Evolutionary conservation across 1,284 basidiomycete genomes (phyloP), one percentile per base, ranked within the genome.

Genomic region (Thelephora terrestris): DNA sequence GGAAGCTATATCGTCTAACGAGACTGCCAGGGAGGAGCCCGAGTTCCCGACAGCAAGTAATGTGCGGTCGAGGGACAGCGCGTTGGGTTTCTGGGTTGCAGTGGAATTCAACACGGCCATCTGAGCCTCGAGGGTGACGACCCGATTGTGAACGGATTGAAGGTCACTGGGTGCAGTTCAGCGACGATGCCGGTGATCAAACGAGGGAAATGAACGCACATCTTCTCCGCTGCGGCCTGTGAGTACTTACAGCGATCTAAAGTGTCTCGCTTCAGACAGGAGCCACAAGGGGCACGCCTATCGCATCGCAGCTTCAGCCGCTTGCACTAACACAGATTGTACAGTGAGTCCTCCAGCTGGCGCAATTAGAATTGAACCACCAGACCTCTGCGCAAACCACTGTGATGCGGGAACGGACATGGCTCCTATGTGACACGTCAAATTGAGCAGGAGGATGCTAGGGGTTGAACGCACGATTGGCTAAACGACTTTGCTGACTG

Each of bases 291-390:
- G 1, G 71, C 78, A 20, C 80, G 74, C 45, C 85, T 71, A 65
- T 89, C 86, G 60, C 85, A 89, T 64, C 81, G 86, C 47, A 89
- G 73, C 58, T 89, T 89, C 46, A 89, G 71, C 7, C 85, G 83
- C 63, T 89, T 89, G 68, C 85, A 89, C 83, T 89, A 50, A 3
- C 34, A 46, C 16, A 48, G 25, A 36, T 37, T 25, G 34, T 47
- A 36, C 23, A 47, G 47, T 44, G 18, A 47, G 23, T 7, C 23
- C 39, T 43, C 14, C 38, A n/a, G 2, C 45, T 47, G 48, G 45
- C 37, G 23, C 21, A 53, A 43, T 43, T 44, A 47, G 52, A 52
- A 48, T 51, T 47, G 24, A 39, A 52, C 47, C 37, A 65, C 21
- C 73, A 43, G 34, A 85, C 85, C 78, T 88, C 85, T 61, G 80